A percentile compares a stretch with the other conserved stretches of the same genome.
These are phyloP conservation scores for Apophysomyces variabilis DNA, from an alignment of 371 early-diverging fungal genomes.

Conservation along the genomic window DNA sequence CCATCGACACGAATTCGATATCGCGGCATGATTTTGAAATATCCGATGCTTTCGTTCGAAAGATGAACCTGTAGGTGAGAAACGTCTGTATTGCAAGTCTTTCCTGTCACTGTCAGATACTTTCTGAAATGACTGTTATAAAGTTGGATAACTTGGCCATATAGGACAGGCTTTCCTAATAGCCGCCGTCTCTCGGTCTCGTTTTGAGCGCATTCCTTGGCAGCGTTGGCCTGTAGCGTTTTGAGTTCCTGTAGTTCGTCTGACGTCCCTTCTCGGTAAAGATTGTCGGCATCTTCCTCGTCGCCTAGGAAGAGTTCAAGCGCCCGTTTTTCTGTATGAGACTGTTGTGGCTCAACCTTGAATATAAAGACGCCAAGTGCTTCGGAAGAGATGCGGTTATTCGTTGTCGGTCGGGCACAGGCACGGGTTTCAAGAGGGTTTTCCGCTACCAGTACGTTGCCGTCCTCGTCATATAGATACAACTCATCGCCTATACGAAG, in stretches of 20 bases:
- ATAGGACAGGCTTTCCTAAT: conserved; percentile 52
- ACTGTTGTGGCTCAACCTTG: conserved; percentile 43
- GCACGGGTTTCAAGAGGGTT: conserved; percentile 43
- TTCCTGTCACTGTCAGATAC: conserved; percentile 52
- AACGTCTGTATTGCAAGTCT: conserved; percentile 44
- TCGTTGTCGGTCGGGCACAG: conserved; percentile 26
- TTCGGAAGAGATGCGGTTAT: conserved; percentile 25
- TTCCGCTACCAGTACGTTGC: conserved; percentile 35
- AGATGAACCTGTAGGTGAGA: conserved; percentile 48
- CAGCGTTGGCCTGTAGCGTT: conserved; percentile 29
- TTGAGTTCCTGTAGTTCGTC: conserved; percentile 35
- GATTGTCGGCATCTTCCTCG: conserved; percentile 25
- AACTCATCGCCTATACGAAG: conserved; percentile 46
- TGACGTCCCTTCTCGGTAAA: conserved; percentile 28
- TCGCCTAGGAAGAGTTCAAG: conserved; percentile 35
- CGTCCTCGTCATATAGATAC: conserved; percentile 34
- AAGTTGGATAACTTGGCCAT: conserved; percentile 59
- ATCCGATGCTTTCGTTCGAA: conserved; percentile 43
- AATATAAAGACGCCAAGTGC: conserved; percentile 39
- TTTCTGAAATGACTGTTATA: conserved; percentile 51
- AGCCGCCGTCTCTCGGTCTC: conserved; percentile 42
- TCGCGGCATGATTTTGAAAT: conserved; percentile 60
- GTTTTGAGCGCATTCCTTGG: conserved; percentile 43
- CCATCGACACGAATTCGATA: conserved; percentile 60
- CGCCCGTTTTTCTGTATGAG: conserved; percentile 29